A percentile compares a stretch with the other conserved stretches of the same genome.
Evolutionary conservation across 1,139 yeast species (phyloP).

Genomic region (Lodderomyces metapsilosis): DNA sequence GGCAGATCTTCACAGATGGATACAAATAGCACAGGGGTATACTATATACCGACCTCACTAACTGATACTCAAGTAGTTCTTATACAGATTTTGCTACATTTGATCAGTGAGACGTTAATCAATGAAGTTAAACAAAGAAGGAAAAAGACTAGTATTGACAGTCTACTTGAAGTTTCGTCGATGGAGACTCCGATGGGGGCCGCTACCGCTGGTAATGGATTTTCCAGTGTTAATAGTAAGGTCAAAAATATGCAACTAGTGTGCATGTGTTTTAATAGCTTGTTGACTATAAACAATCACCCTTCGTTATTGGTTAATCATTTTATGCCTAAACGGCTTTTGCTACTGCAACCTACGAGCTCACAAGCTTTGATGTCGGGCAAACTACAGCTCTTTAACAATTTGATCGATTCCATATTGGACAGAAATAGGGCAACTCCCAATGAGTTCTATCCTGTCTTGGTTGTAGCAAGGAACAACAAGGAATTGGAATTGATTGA

Average conservation of each 20-base stretch:
- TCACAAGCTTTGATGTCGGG: conserved; percentile 54
- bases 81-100: conserved; percentile 49
- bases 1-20: conserved; percentile 24
- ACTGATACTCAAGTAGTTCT: conserved; percentile 57
- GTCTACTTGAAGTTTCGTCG: conserved; percentile 24
- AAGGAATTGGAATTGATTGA: conserved; percentile 73
- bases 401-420: conserved; percentile 39
- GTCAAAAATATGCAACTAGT: conserved; percentile 12
- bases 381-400: conserved; percentile 55
- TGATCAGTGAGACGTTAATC: conserved; percentile 49
- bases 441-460: conserved; percentile 19
- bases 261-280: conserved; percentile 46
- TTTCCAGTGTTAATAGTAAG: conserved; percentile 3
- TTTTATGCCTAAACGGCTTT: conserved; percentile 65
- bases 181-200: conserved; percentile 11
- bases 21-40: conserved; percentile 10
- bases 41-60: conserved; percentile 53
- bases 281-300: conserved; percentile 54
- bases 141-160: conserved; percentile 36
- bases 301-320: conserved; percentile 73
- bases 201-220: conserved; percentile 6
- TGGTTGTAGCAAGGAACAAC: conserved; percentile 59
- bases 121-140: conserved; percentile 24
- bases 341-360: conserved; percentile 63
- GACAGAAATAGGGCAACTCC: conserved; percentile 15